These are phyloP conservation scores for Erodium chrysanthum DNA, from an alignment of 441 rosid species.

Conservation along the genomic window DNA sequence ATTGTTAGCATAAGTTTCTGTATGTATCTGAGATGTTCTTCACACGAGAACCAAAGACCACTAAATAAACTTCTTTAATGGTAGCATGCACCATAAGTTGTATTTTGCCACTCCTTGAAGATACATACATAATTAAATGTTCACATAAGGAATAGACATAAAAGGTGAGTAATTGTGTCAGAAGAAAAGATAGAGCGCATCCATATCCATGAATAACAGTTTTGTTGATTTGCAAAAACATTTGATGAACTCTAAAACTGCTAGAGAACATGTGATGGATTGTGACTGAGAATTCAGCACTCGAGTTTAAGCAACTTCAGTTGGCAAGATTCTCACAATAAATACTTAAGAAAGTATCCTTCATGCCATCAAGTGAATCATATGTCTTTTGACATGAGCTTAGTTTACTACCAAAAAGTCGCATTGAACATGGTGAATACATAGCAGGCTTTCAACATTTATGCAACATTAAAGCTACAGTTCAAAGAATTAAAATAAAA, in stretches of 20 bases:
- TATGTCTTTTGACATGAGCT: not conserved
- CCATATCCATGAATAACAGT: not conserved
- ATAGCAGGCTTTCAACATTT: not conserved
- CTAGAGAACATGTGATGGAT: not conserved
- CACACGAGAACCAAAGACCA: no score
- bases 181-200: not conserved
- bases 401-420: not conserved
- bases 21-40: no score
- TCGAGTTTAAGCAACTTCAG: not conserved
- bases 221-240: not conserved
- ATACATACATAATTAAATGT: not conserved
- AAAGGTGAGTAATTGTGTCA: not conserved
- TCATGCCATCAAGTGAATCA: not conserved
- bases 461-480: not conserved
- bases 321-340: not conserved
- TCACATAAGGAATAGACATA: not conserved
- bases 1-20: conserved; percentile 8
- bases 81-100: not conserved
- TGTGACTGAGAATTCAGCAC: not conserved
- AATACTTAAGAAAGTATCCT: not conserved
- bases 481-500: not conserved
- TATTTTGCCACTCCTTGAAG: not conserved
- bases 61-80: not conserved
- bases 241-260: not conserved
- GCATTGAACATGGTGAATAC: not conserved